phyloP scores from a whole-genome alignment of 345 rosid genomes.

The Eucalyptus regnans region DNA sequence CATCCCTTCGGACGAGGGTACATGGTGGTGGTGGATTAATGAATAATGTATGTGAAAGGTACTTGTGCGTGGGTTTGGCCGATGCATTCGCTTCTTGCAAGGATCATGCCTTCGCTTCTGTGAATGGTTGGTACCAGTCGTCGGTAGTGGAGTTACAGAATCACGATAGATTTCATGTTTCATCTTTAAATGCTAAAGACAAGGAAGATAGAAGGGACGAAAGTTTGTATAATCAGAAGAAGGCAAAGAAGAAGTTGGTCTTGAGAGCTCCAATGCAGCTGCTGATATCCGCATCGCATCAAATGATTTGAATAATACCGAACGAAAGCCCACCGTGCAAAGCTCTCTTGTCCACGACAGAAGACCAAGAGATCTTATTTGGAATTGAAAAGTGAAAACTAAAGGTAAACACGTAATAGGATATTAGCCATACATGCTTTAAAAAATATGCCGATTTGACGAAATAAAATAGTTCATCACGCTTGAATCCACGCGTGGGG shows the following conservation, averaged over 20 bases:
- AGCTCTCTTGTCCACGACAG: neutral
- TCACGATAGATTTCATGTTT: neutral
- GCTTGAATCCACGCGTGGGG: too few species aligned
- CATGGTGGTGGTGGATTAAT: neutral
- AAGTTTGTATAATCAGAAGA: neutral
- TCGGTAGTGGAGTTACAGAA: neutral
- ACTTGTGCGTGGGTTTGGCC: neutral
- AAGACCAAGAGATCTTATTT: neutral
- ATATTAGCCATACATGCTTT: neutral
- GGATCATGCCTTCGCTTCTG: neutral
- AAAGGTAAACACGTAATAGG: neutral
- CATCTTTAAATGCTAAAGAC: neutral
- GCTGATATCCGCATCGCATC: neutral
- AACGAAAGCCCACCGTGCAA: neutral
- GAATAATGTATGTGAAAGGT: neutral
- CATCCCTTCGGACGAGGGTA: neutral
- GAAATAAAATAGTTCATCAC: neutral
- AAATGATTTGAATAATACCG: neutral
- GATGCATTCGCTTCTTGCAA: neutral
- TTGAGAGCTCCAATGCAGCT: neutral
- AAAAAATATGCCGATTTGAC: neutral
- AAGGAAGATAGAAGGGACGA: neutral
- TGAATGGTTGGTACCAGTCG: neutral
- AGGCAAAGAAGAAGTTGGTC: neutral
- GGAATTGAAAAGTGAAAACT: neutral